phyloP scores from a whole-genome alignment of 192 early-diverging fungal genomes.

The Kickxella alabastrina region DNA sequence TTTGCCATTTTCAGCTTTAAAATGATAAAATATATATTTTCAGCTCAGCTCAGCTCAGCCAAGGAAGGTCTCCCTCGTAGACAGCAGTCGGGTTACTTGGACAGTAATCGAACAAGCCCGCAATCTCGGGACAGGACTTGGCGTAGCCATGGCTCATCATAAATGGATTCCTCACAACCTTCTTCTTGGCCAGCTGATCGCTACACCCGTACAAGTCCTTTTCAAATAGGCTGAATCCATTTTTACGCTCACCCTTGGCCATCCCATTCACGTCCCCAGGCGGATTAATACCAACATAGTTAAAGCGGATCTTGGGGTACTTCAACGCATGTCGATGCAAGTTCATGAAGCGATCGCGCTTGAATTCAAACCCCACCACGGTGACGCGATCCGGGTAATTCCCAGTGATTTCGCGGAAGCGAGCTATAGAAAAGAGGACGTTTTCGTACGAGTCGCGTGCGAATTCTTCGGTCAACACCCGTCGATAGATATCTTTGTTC shows the following conservation, averaged over 20 bases:
- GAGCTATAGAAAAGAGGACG: slow-evolving; percentile 51
- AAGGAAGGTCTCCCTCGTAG: slow-evolving; percentile 41
- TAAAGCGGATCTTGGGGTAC: slow-evolving; percentile 48
- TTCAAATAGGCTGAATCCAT: slow-evolving; percentile 40
- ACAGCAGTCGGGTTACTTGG: slow-evolving; percentile 26
- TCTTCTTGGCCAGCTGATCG: slow-evolving; percentile 34
- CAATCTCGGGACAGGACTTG: slow-evolving; percentile 45
- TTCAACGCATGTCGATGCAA: slow-evolving; percentile 45
- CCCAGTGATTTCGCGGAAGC: slow-evolving; percentile 52
- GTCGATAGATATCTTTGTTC: slow-evolving; percentile 29
- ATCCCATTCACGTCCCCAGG: slow-evolving; percentile 18
- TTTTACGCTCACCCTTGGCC: slow-evolving; percentile 15
- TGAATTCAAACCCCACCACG: slow-evolving; percentile 47
- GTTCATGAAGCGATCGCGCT: slow-evolving; percentile 39
- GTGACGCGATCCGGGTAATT: slow-evolving; percentile 47
- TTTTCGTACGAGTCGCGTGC: slow-evolving; percentile 56
- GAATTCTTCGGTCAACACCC: slow-evolving; percentile 51
- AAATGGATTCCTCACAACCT: slow-evolving; percentile 33
- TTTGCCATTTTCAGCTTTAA: too few species aligned
- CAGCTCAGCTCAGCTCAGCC: slow-evolving; percentile 22
- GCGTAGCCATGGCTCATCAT: slow-evolving; percentile 29
- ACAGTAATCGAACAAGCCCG: slow-evolving; percentile 35
- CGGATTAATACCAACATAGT: slow-evolving; percentile 48
- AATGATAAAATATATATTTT: background rate
- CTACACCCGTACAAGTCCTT: slow-evolving; percentile 40